Evolutionary conservation across 257 asterid species (phyloP), one percentile per base, ranked within the genome.

Genomic region (Scutellaria baicalensis): DNA sequence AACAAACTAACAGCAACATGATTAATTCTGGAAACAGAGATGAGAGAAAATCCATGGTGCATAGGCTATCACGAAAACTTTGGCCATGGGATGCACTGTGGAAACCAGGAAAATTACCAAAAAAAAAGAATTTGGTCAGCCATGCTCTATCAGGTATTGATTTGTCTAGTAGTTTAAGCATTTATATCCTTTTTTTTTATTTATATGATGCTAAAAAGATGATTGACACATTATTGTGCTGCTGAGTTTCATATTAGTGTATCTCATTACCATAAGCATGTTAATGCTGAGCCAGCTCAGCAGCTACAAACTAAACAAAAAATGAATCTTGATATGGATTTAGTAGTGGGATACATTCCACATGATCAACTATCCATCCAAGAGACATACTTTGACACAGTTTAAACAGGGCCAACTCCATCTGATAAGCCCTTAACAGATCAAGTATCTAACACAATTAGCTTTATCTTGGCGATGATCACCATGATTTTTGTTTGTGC

Each of bases 121-220:
- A 69, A 67, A 75, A 48, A 76, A 59, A 7, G 59, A 72, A 47
- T 9, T 5, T 9, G 20, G 52, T 42, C 16, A 59, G 64, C 17
- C 31, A 57, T 27, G 69, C 80, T 1, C 0, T 66, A 40, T 78
- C 84, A 73, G 86, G 86, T 82, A 76, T 68, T 11, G 9, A 42
- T 62, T 64, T 39, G 40, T 49, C 68, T 18, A 44, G 7, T 31
- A 17, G 31, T 57, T 68, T 66, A 39, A 31, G 40, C 40, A 35
- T 16, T 43, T 47, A 40, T 6, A 60, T 7, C 45, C 6, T 33
- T 11, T 43, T 47, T 48, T 6, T 66, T 7, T 56, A 10, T 33
- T 11, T 57, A 27, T 76, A 9, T 69, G 50, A 48, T 70, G 59
- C 63, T 62, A 17, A 18, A 51, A 42, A 27, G 44, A 1, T 47